Evolutionary conservation across 805 yeast species (phyloP).

Genomic region (Kuraishia cidri): DNA sequence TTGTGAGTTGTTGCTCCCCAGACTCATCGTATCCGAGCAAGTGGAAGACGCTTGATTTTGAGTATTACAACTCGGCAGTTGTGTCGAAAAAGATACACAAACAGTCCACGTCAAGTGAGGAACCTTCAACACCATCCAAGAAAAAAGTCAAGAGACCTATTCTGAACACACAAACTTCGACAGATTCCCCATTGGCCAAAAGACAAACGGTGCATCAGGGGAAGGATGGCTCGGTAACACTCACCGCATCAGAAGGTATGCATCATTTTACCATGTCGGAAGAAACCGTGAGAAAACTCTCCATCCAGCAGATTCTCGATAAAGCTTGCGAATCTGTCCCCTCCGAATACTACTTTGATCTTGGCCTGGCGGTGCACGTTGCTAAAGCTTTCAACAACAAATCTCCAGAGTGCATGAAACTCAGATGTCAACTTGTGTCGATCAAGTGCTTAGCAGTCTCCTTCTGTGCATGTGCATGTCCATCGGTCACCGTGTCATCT

Average conservation of each 20-base stretch:
- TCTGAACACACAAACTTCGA: constrained; percentile 7
- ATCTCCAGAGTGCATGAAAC: constrained; percentile 39
- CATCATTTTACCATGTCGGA: constrained; percentile 41
- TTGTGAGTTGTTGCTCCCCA: too few relatives aligned
- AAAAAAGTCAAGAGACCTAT: constrained; percentile 9
- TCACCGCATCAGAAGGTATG: constrained; percentile 37
- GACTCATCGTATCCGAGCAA: too few relatives aligned
- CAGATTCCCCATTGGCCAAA: constrained; percentile 1
- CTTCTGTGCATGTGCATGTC: constrained; percentile 46
- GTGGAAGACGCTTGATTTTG: constrained; percentile 48
- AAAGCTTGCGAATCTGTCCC: constrained; percentile 53
- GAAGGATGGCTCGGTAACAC: too few relatives aligned
- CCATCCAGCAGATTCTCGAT: constrained; percentile 56
- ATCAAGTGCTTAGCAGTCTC: constrained; percentile 64
- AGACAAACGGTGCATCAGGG: constrained; percentile 4
- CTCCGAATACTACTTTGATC: constrained; percentile 51
- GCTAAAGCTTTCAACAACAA: constrained; percentile 67
- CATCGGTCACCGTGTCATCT: constrained; percentile 52
- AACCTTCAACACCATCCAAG: constrained; percentile 9
- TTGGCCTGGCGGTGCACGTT: constrained; percentile 47
- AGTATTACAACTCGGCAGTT: constrained; percentile 28
- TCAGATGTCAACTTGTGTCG: constrained; percentile 52
- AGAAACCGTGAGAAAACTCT: constrained; percentile 43
- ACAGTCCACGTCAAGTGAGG: constrained; percentile 6
- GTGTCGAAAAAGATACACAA: constrained; percentile 12